Conservation (phyloP, 139 green algal genomes). For the Volvox reticuliferus region DNA sequence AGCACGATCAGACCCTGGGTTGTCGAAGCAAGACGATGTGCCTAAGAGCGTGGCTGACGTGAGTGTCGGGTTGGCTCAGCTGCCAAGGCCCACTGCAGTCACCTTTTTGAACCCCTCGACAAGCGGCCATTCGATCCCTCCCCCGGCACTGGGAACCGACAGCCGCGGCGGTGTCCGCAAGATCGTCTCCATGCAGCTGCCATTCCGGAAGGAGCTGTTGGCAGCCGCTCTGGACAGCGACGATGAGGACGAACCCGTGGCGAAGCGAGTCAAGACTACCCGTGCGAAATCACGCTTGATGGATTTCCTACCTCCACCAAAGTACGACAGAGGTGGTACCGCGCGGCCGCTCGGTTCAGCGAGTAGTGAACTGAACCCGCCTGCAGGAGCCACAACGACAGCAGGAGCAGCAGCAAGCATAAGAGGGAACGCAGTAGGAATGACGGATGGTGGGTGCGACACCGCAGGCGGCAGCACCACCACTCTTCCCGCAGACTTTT, state of each 20-base stretch:
- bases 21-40: background rate
- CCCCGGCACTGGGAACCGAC: background rate
- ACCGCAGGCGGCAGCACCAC: background rate
- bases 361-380: too few species aligned
- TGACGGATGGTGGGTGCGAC: background rate
- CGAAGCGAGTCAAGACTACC: conserved; percentile 24
- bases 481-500: background rate
- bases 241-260: conserved; percentile 56
- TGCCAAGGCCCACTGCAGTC: background rate
- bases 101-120: background rate
- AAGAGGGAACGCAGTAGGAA: background rate
- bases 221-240: conserved; percentile 46
- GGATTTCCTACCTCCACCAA: conserved; percentile 76
- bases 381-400: too few species aligned
- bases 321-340: conserved; percentile 40
- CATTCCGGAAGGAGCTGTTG: conserved; percentile 60
- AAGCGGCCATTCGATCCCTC: background rate
- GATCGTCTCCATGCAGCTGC: conserved; percentile 52
- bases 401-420: background rate
- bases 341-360: background rate
- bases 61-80: background rate
- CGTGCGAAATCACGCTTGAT: conserved; percentile 55
- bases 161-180: background rate
- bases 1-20: too few species aligned
- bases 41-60: background rate